Evolutionary conservation across 1,284 basidiomycete species (phyloP).

Genomic region (Tausonia pullulans): DNA sequence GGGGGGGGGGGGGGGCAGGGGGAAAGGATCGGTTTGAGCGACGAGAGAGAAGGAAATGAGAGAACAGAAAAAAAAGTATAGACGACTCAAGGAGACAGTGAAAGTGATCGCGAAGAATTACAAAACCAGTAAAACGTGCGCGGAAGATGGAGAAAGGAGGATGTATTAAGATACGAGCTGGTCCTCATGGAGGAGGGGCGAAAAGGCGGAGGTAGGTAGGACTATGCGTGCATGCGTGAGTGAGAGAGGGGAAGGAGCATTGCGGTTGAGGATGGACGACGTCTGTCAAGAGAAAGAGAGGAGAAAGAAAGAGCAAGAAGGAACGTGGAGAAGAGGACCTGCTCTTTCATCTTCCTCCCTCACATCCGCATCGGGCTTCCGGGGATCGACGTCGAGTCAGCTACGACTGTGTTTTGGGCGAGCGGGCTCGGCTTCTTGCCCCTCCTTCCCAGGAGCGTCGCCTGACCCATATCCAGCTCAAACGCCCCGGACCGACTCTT

Average conservation of each 20-base stretch:
- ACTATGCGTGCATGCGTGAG: not conserved
- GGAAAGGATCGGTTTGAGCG: not conserved
- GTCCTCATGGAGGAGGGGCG: too few relatives aligned
- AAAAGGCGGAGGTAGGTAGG: too few relatives aligned
- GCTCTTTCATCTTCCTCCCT: not conserved
- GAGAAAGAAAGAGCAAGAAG: not conserved
- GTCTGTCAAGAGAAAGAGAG: not conserved
- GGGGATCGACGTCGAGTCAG: not conserved
- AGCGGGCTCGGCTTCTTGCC: slow-evolving; percentile 14
- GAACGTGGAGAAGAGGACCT: not conserved
- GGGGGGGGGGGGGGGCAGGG: not conserved
- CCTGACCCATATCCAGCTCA: slow-evolving; percentile 15
- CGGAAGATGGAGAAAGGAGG: too few relatives aligned
- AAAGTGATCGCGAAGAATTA: too few relatives aligned
- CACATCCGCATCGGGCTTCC: not conserved
- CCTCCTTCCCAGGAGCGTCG: slow-evolving; percentile 16
- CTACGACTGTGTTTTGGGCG: not conserved
- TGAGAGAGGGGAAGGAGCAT: not conserved
- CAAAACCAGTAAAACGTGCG: too few relatives aligned
- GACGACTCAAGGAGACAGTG: too few relatives aligned
- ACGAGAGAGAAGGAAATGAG: too few relatives aligned
- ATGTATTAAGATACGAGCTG: too few relatives aligned
- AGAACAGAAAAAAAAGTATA: too few relatives aligned
- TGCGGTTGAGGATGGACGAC: not conserved
- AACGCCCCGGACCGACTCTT: slow-evolving; percentile 8